Evolutionary conservation across 2,329 filamentous ascomycete genomes (phyloP), one percentile per base, ranked within the genome.

Genomic region (Metarhizium anisopliae): DNA sequence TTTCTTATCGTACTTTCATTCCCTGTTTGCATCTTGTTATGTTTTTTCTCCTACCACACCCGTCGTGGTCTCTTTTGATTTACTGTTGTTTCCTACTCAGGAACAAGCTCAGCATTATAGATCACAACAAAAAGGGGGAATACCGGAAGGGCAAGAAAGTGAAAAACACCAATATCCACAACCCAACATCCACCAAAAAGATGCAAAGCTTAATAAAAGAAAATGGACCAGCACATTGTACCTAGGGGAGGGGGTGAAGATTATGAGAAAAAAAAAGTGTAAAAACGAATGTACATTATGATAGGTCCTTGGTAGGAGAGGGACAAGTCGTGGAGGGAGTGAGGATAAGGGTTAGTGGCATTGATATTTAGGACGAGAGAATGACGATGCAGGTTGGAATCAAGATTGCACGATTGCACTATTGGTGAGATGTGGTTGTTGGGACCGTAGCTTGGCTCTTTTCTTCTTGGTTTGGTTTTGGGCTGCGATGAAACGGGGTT

Each of bases 1-100:
- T 59, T 64, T 58, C 63, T 61, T 58, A 59, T 56, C 59, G 54
- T 59, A 25, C 59, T 62, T 54, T 55, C 36, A 53, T 55, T 57
- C 51, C 42, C 47, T 45, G 35, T 50, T 40, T 51, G 32, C 38
- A 50, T 38, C 32, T 50, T 18, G 29, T 30, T 45, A 25, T 3
- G n/a, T 42, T 16, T 3, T 50, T 56, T 29, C 10, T 13, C 3
- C 13, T 6, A 25, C 25, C 36, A 38, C 36, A 51, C 13, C 6
- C 50, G 50, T 20, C 35, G 6, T 18, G n/a, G 36, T 51, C 11
- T 36, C 29, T 25, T 35, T 18, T 47, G 40, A 32, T 45, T 56
- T 29, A 35, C 36, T 49, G 10, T 55, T 53, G 38, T 55, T 35
- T 47, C 45, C 40, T 30, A 30, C n/a, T 16, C 49, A 29, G 35